Evolutionary conservation across 768 basidiomycete species (phyloP), one percentile per base, ranked within the genome.

Genomic region (Gloeostereum incarnatum): DNA sequence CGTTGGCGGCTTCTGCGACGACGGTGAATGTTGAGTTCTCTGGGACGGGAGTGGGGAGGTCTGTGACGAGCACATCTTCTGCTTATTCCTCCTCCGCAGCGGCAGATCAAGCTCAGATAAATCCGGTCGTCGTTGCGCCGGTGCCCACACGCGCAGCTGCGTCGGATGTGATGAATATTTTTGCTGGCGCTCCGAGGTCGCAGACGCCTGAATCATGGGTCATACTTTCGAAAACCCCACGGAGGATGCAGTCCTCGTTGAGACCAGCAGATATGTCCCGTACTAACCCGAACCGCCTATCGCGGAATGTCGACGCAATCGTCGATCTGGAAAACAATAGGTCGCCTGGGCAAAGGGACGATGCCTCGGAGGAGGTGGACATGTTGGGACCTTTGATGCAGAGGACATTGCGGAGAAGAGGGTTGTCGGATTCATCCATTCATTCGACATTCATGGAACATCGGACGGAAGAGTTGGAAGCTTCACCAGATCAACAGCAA

Each of bases 1-100:
- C 87, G 8, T 73, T 91, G 21, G 80, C 84, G 8, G 89, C 96
- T 7, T 88, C 87, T 16, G 69, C 86, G 2, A 93, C 87, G 35
- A 92, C 90, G 1, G 93, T 98, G 49, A 96, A 92, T 42, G 94
- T 99, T 40, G 93, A 96, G 64, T 98, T 97, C 58, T 86, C 80
- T 3, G 82, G 86, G 3, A 61, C 73, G 1, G 84, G 75, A 7
- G 63, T 69, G 9, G 71, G 77, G n/a, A 62, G 73, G 43, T 71
- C 74, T 5, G 61, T 75, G 38, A 68, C 71, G 16, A 71, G 59
- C 39, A 52, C 68, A 32, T 56, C 61, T 31, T 58, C 40, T 35
- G 9, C 8, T 5, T 4, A 21, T 16, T 6, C 34, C 5, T 11
- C 34, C 23, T 11, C 33, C 14, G 22, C n/a, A 19, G 34, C 19